A percentile compares a stretch with the other conserved stretches of the same genome.
Evolutionary conservation across 768 basidiomycete genomes (phyloP).

Genomic region (Grammothele lineata): DNA sequence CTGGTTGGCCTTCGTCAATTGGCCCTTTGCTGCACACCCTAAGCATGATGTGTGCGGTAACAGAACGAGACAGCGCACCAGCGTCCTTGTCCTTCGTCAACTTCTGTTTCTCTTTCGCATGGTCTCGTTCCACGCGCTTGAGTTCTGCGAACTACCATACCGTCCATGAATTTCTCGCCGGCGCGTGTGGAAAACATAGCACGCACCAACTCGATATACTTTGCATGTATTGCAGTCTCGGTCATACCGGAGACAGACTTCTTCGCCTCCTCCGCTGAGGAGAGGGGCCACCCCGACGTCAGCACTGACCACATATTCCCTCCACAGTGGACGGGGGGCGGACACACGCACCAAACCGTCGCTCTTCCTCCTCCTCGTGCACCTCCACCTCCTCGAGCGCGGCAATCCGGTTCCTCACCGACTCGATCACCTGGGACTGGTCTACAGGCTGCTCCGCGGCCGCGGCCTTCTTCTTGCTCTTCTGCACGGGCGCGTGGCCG

Average conservation of each 20-base stretch:
- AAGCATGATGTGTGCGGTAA: neutral
- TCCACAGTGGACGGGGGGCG: neutral
- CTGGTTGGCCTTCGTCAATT: conserved; percentile 84
- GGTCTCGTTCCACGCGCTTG: conserved; percentile 82
- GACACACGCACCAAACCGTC: conserved; percentile 57
- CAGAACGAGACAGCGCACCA: conserved; percentile 39
- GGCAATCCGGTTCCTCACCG: conserved; percentile 83
- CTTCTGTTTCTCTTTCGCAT: conserved; percentile 91
- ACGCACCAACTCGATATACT: conserved; percentile 84
- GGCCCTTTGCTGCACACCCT: conserved; percentile 56
- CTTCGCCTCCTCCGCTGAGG: conserved; percentile 85
- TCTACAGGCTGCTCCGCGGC: conserved; percentile 71
- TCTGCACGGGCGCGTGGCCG: conserved; percentile 19
- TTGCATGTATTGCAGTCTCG: conserved; percentile 78
- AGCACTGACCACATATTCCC: neutral
- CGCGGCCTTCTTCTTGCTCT: conserved; percentile 66
- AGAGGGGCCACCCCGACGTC: conserved; percentile 2
- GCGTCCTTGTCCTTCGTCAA: conserved; percentile 88
- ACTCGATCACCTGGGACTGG: conserved; percentile 85
- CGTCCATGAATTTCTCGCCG: neutral
- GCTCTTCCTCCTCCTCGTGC: conserved; percentile 84
- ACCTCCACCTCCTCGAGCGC: conserved; percentile 87
- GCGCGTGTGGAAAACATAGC: conserved; percentile 11
- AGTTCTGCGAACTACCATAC: conserved; percentile 74
- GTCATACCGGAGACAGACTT: conserved; percentile 79